Conservation (phyloP, 129 eudicot genomes). For the Gnaphalium uliginosum region DNA sequence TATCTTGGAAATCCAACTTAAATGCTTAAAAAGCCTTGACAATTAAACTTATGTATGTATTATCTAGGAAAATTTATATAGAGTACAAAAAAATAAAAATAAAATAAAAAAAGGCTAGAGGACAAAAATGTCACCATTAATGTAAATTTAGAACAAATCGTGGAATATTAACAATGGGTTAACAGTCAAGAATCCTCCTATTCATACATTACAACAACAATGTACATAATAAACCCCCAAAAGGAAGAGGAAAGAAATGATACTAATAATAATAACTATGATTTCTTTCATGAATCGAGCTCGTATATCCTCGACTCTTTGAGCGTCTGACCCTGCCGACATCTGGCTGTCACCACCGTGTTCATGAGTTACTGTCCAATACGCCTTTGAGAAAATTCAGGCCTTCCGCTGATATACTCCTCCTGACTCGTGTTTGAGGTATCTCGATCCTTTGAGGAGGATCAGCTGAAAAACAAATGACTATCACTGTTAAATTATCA, state of each 20-base stretch:
- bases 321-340: no score
- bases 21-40: no score
- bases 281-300: background rate
- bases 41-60: no score
- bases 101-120: background rate
- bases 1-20: no score
- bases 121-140: background rate
- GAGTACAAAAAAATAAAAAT: no score
- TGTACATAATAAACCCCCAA: slow-evolving; percentile 26
- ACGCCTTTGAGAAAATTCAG: slow-evolving; percentile 73
- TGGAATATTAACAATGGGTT: slow-evolving; percentile 39
- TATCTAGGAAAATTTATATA: no score
- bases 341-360: background rate
- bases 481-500: slow-evolving; percentile 74
- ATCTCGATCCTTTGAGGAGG: slow-evolving; percentile 77
- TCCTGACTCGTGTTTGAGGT: slow-evolving; percentile 48
- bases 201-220: slow-evolving; percentile 33
- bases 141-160: background rate
- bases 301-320: background rate
- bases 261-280: background rate
- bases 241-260: background rate
- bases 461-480: slow-evolving; percentile 69
- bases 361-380: slow-evolving; percentile 48
- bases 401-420: slow-evolving; percentile 87
- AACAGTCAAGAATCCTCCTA: slow-evolving; percentile 26